Base-by-base conservation (phyloP, 108 stramenopile genomes). In the Epithemia pelagica region DNA sequence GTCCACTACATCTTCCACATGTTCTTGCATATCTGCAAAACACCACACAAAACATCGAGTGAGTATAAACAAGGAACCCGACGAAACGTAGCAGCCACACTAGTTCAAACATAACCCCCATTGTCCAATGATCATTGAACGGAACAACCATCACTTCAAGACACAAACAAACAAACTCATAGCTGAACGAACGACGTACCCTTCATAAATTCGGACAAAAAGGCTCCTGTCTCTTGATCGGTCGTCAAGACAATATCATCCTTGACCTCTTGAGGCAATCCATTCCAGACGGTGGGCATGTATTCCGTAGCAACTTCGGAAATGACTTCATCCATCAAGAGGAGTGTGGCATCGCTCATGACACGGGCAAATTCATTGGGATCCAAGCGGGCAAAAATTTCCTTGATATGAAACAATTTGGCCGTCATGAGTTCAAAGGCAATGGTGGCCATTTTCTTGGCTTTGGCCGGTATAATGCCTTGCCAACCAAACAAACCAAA, bases 401-500 rank as follows among this genome's bases (percentile, higher is more conserved):
- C 94, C 56, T 89, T 73, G 28, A 96, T 72, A 54, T 84, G 78
- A 32, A 97, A 71, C 28, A 97, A 74, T 74, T 86, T 80, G 2
- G 76, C 77, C 20, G 95, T 96, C 92, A 97, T 95, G 0, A 96
- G 73, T 58, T 94, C 90, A 51, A 94, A 91, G 72, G 77, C 74
- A 7, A 72, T 84, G 3, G 80, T 74, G 23, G 95, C 95, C 95
- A 97, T 97, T 69, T 94, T 92, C 58, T 80, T 75, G 24, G 90
- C 92, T 61, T 94, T 94, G 57, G 82, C 83, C 5, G 95, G 95
- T 52, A 97, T 89, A 68, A 96, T 96, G 0, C 95, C 97, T 76
- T 96, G 97, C 84, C 84, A 93, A 27, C 94, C 94, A 60, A 96
- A 83, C 30, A 94, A 68, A n/a, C 92, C 92, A 78, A 89, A 87